phyloP scores from a whole-genome alignment of 2,329 filamentous ascomycete genomes.

The Helicocarpus griseus region DNA sequence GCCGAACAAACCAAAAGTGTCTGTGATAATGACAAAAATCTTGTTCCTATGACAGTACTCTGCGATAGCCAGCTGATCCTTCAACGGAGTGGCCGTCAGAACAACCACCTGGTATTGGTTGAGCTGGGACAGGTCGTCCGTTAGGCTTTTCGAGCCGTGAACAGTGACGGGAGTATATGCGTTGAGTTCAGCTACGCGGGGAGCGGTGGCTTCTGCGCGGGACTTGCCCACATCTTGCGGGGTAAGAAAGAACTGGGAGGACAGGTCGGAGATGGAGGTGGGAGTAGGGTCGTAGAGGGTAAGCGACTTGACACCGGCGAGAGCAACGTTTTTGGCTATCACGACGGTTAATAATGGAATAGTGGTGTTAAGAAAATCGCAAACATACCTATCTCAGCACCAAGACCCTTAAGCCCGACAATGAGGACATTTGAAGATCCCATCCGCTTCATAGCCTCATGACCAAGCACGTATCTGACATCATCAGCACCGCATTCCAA shows the following conservation, averaged over 20 bases:
- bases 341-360: neutral
- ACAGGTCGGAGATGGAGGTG: constrained; percentile 77
- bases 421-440: constrained; percentile 88
- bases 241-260: constrained; percentile 93
- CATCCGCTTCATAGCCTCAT: constrained; percentile 97
- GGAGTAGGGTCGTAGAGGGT: constrained; percentile 85
- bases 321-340: constrained; percentile 90
- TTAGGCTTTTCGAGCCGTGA: constrained; percentile 56
- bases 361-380: neutral
- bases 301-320: constrained; percentile 95
- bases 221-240: constrained; percentile 84
- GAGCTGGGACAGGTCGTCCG: constrained; percentile 66
- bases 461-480: constrained; percentile 55
- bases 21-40: constrained; percentile 79
- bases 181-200: constrained; percentile 87
- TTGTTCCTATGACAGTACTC: constrained; percentile 92
- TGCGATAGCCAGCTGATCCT: constrained; percentile 71
- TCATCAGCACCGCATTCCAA: neutral
- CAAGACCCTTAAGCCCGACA: constrained; percentile 82
- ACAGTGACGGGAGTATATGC: constrained; percentile 86
- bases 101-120: constrained; percentile 91
- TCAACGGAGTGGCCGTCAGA: constrained; percentile 71
- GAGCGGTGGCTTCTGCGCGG: constrained; percentile 74
- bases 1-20: constrained; percentile 90
- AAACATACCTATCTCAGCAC: constrained; percentile 68